These are phyloP conservation scores for Ganoderma sinense DNA, from an alignment of 1,284 basidiomycete genomes.

Conservation along the genomic window DNA sequence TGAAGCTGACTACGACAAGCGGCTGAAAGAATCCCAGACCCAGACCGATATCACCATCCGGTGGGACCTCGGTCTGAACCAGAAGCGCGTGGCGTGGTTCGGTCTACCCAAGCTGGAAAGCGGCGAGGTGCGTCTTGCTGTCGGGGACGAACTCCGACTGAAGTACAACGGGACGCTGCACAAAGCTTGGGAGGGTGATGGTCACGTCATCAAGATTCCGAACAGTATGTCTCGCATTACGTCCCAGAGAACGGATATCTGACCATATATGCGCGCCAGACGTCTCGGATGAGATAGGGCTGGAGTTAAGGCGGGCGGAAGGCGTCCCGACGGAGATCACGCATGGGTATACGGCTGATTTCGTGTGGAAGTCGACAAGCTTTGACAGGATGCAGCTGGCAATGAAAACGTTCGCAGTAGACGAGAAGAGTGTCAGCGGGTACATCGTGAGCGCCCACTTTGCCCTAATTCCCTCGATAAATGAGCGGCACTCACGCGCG, in stretches of 20 bases:
- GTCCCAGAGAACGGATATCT: conserved; percentile 11
- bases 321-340: conserved; percentile 96
- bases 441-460: conserved; percentile 80
- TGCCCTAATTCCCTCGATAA: conserved; percentile 6
- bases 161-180: conserved; percentile 90
- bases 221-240: conserved; percentile 74
- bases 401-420: conserved; percentile 99
- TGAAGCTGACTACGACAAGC: conserved; percentile 99
- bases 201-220: conserved; percentile 99
- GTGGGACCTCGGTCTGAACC: conserved; percentile 98
- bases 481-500: conserved; percentile 21
- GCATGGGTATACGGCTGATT: conserved; percentile 95
- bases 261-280: conserved; percentile 57
- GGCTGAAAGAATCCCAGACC: conserved; percentile 97
- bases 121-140: conserved; percentile 95
- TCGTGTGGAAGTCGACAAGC: conserved; percentile 99
- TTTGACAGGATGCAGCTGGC: conserved; percentile 99
- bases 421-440: conserved; percentile 98
- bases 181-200: conserved; percentile 96
- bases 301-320: conserved; percentile 91
- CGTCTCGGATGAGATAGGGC: conserved; percentile 96
- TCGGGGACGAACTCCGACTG: conserved; percentile 94
- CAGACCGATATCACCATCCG: conserved; percentile 96
- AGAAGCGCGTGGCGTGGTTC: conserved; percentile 98
- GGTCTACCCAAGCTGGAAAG: conserved; percentile 95